Conservation (phyloP, 257 asterid species). For the Hygrophila difformis region DNA sequence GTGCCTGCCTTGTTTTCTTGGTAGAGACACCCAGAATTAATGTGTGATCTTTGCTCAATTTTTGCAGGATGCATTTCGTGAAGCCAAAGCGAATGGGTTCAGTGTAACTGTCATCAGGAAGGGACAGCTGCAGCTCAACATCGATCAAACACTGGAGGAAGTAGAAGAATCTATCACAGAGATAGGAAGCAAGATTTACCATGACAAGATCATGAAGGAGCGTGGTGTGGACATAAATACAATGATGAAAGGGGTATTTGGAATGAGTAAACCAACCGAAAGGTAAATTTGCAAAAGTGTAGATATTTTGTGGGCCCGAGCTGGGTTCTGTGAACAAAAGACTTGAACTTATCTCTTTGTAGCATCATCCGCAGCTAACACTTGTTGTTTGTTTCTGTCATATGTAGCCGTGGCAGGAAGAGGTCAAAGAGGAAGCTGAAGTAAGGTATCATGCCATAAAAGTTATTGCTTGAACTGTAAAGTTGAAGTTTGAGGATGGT, state of each 20-base stretch:
- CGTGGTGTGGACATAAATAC: conserved; percentile 57
- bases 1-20: background rate
- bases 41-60: background rate
- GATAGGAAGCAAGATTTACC: conserved; percentile 83
- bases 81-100: conserved; percentile 82
- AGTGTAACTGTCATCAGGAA: conserved; percentile 82
- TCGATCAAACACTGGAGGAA: conserved; percentile 83
- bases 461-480: too few relatives aligned
- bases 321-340: too few relatives aligned
- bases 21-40: background rate
- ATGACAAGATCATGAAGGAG: conserved; percentile 62
- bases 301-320: background rate
- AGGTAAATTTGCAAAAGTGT: conserved; percentile 34
- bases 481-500: too few relatives aligned
- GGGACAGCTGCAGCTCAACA: conserved; percentile 70
- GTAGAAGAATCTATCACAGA: conserved; percentile 75
- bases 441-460: conserved; percentile 33
- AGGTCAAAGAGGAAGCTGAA: conserved; percentile 38
- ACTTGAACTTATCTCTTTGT: too few relatives aligned
- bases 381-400: too few relatives aligned
- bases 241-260: conserved; percentile 86
- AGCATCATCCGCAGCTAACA: too few relatives aligned
- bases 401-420: conserved; percentile 32
- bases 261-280: conserved; percentile 43
- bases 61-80: conserved; percentile 81